A percentile compares a stretch with the other conserved stretches of the same genome.
These are phyloP conservation scores for Rhynchosporium graminicola DNA, from an alignment of 2,329 filamentous ascomycete species.

Conservation along the genomic window DNA sequence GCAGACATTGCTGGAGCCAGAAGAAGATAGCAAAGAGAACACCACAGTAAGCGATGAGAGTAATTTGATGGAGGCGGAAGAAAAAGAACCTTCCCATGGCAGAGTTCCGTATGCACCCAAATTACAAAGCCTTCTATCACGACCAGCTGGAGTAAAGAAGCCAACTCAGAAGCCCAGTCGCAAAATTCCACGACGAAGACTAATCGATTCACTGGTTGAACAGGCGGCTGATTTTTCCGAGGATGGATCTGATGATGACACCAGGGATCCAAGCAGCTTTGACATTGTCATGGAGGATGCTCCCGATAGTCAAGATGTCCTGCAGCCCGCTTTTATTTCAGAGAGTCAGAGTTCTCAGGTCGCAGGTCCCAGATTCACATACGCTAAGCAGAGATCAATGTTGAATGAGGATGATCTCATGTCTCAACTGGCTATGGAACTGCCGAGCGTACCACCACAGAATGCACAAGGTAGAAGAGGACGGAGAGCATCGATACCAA, in stretches of 20 bases:
- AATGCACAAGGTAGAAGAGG: slow-evolving; percentile 25
- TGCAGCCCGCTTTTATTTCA: slow-evolving; percentile 19
- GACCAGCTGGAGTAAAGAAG: slow-evolving; percentile 28
- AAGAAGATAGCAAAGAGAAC: slow-evolving; percentile 16
- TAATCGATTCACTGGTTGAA: slow-evolving; percentile 41
- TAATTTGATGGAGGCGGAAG: background rate
- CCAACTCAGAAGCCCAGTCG: slow-evolving; percentile 19
- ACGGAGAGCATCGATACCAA: slow-evolving; percentile 36
- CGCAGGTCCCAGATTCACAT: slow-evolving; percentile 39
- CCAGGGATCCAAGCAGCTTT: background rate
- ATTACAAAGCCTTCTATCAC: slow-evolving; percentile 15
- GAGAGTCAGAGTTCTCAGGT: slow-evolving; percentile 36
- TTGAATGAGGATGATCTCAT: slow-evolving; percentile 40
- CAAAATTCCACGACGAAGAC: slow-evolving; percentile 32
- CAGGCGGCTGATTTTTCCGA: slow-evolving; percentile 29
- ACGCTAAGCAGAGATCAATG: slow-evolving; percentile 41
- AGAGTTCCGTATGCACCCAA: background rate
- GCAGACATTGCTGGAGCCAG: slow-evolving; percentile 34
- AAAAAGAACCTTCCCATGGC: no score
- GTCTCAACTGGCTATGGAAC: slow-evolving; percentile 36
- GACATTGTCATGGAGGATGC: slow-evolving; percentile 6
- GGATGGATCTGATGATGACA: slow-evolving; percentile 21
- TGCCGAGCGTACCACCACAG: slow-evolving; percentile 32
- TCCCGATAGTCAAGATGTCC: background rate
- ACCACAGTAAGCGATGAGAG: slow-evolving; percentile 2